phyloP scores from a whole-genome alignment of 192 early-diverging fungal species.

The Diversispora epigaea region DNA sequence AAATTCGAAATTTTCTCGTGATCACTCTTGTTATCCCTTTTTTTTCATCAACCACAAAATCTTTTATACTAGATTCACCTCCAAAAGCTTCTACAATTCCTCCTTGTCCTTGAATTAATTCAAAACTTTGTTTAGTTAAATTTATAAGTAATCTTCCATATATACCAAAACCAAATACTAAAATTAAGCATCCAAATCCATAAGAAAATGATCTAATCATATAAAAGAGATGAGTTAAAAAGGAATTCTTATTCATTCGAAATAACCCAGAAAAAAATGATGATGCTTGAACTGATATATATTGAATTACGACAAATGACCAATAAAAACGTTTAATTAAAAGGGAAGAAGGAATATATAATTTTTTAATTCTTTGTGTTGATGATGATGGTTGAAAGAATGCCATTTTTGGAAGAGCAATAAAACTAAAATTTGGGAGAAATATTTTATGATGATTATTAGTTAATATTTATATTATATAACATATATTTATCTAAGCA shows the following conservation, averaged over 20 bases:
- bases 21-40: neutral
- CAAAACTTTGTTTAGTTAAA: slow-evolving; percentile 15
- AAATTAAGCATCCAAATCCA: neutral
- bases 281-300: neutral
- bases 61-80: neutral
- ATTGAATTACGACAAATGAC: neutral
- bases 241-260: slow-evolving; percentile 5
- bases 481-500: neutral
- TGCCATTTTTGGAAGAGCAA: slow-evolving; percentile 2
- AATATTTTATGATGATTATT: neutral
- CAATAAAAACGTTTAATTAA: neutral
- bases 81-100: neutral
- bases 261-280: neutral
- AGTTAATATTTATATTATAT: neutral
- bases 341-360: neutral
- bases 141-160: slow-evolving; percentile 14
- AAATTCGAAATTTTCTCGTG: neutral
- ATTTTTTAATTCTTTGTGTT: too few relatives aligned
- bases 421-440: neutral
- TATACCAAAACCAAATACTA: slow-evolving; percentile 3
- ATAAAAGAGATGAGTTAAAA: neutral
- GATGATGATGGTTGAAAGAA: slow-evolving; percentile 7
- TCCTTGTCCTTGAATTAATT: slow-evolving; percentile 7
- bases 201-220: neutral
- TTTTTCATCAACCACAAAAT: too few relatives aligned